Percentiles rank a stretch among this genome's conserved stretches.
These are phyloP conservation scores for Phialemonium atrogriseum DNA, from an alignment of 2,329 filamentous ascomycete species.

Conservation along the genomic window DNA sequence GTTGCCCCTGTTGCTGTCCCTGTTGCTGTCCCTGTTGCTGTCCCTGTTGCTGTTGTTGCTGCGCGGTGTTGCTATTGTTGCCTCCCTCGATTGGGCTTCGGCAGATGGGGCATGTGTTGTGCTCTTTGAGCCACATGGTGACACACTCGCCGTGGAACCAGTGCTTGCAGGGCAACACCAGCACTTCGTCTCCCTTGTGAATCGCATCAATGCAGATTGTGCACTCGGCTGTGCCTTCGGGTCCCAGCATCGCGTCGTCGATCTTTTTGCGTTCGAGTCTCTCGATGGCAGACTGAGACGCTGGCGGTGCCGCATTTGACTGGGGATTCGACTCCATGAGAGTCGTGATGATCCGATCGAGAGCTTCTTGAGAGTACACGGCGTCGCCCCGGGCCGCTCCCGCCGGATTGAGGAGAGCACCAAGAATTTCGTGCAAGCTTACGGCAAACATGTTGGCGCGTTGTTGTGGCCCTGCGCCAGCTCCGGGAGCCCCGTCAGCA, in stretches of 20 bases:
- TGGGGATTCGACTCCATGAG: conserved; percentile 77
- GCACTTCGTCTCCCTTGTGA: conserved; percentile 62
- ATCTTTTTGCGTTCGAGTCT: conserved; percentile 64
- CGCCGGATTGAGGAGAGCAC: conserved; percentile 41
- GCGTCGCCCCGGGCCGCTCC: conserved; percentile 61
- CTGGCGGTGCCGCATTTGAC: conserved; percentile 74
- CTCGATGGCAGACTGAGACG: conserved; percentile 65
- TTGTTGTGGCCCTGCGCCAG: conserved; percentile 12
- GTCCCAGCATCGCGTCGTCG: conserved; percentile 58
- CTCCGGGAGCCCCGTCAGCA: too few species aligned
- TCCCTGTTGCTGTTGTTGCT: conserved; percentile 8
- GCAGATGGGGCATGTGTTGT: conserved; percentile 87
- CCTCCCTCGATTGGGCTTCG: conserved; percentile 46
- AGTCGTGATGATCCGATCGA: conserved; percentile 80
- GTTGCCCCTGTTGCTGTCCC: conserved; percentile 1
- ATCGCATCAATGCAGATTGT: conserved; percentile 92
- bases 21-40: conserved; percentile 5
- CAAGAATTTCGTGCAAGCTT: conserved; percentile 44
- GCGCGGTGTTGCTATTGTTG: conserved; percentile 4
- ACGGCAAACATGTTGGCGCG: conserved; percentile 21
- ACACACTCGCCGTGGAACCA: conserved; percentile 89
- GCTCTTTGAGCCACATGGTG: conserved; percentile 74
- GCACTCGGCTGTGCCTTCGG: conserved; percentile 68
- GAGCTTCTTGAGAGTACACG: conserved; percentile 82
- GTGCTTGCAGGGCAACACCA: conserved; percentile 77